These are phyloP conservation scores for Cryphonectria carpinicola DNA, from an alignment of 2,329 filamentous ascomycete species.

Conservation along the genomic window DNA sequence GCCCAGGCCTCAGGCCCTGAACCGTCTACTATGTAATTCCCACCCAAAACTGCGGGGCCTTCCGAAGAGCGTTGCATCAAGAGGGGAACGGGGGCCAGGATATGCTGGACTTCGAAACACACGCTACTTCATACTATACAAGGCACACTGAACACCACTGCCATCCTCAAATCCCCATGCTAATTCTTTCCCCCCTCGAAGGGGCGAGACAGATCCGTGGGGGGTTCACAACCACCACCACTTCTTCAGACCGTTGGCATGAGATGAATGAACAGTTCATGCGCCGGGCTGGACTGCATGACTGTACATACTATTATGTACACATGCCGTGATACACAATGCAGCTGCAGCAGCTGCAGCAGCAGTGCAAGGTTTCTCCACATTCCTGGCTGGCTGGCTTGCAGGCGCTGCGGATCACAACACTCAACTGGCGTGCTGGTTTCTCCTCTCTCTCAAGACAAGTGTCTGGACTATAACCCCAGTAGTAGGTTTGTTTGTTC, in stretches of 20 bases:
- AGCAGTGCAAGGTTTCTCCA: not conserved
- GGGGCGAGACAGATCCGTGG: not conserved
- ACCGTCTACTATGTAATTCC: slow-evolving; percentile 4
- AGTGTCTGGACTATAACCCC: not conserved
- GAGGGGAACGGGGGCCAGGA: slow-evolving; percentile 12
- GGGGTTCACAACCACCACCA: not conserved
- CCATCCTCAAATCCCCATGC: not conserved
- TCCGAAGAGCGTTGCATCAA: slow-evolving; percentile 26
- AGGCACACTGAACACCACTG: not conserved
- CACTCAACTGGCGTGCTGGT: not conserved
- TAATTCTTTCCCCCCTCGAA: not conserved
- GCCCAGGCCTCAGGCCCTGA: slow-evolving; percentile 2
- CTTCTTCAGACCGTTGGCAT: not conserved
- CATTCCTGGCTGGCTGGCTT: not conserved
- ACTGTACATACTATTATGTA: not conserved
- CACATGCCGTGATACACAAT: not conserved
- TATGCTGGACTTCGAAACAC: slow-evolving; percentile 7
- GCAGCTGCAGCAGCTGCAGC: not conserved
- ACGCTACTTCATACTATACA: not conserved
- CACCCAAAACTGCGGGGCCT: slow-evolving; percentile 25
- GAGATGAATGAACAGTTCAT: not conserved
- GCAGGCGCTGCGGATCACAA: not conserved
- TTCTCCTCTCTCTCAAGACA: not conserved
- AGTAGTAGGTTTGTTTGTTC: not conserved
- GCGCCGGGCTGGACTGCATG: not conserved